A percentile compares a stretch with the other conserved stretches of the same genome.
phyloP scores from a whole-genome alignment of 345 rosid genomes.

The Stellera chamaejasme region DNA sequence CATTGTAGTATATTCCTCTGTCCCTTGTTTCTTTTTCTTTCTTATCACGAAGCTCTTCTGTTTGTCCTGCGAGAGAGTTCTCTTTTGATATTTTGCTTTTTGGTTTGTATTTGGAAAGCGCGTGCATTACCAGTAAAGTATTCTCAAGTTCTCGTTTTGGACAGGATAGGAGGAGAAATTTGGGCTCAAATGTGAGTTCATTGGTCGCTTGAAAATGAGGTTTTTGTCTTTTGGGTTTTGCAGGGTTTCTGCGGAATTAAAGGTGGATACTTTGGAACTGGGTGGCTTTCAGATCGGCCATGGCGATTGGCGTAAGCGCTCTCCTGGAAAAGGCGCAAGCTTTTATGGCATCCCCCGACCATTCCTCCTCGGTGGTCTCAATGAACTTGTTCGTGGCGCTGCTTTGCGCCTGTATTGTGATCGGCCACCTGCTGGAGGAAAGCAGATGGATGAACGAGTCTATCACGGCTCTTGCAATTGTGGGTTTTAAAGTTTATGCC shows the following conservation, averaged over 20 bases:
- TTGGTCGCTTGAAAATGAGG: not conserved
- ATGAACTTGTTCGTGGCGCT: slow-evolving; percentile 88
- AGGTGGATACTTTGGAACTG: slow-evolving; percentile 2
- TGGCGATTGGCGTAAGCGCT: slow-evolving; percentile 28
- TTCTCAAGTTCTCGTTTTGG: not conserved
- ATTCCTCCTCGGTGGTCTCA: slow-evolving; percentile 65
- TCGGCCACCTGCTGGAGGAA: slow-evolving; percentile 83
- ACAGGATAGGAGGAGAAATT: not conserved
- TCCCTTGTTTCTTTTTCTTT: not conserved
- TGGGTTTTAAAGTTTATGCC: slow-evolving; percentile 20
- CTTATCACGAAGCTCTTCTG: slow-evolving; percentile 1
- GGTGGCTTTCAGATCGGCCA: slow-evolving; percentile 14
- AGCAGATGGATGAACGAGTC: slow-evolving; percentile 89
- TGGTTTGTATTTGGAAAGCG: not conserved
- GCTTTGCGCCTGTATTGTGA: slow-evolving; percentile 73
- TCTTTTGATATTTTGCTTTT: not conserved
- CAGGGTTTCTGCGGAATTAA: slow-evolving; percentile 5
- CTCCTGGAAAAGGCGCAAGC: slow-evolving; percentile 23
- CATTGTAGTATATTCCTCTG: not conserved
- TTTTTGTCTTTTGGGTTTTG: not conserved
- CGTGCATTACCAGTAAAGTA: not conserved
- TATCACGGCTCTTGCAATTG: slow-evolving; percentile 84
- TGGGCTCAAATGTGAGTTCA: not conserved
- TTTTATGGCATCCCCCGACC: slow-evolving; percentile 44
- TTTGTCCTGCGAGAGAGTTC: slow-evolving; percentile 6